Evolutionary conservation across 768 basidiomycete genomes (phyloP), one percentile per base, ranked within the genome.

Genomic region (Podaxis carcinomalis): DNA sequence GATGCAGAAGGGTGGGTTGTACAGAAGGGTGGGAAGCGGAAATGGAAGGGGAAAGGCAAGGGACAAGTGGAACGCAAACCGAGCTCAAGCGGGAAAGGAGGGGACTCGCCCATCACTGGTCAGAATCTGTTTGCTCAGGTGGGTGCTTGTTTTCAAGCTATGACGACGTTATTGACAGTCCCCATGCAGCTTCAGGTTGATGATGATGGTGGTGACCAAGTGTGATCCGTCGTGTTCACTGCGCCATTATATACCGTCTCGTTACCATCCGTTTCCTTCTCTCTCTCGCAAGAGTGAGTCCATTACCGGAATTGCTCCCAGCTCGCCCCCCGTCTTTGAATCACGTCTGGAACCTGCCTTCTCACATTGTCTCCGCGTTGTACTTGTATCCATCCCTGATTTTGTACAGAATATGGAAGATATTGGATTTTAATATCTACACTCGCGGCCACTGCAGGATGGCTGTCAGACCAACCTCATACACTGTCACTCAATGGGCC

Each of bases 61-160:
- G 36, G 50, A 13, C 46, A 35, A 23, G 36, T 7, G 5, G 14
- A 35, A 32, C 16, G 50, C 19, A 23, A 49, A 39, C 25, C 16
- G 13, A 42, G 37, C 7, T 9, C 32, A 6, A 28, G 37, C 32
- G 36, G 21, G 37, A 35, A 40, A 27, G 40, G 19, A 27, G 36
- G 16, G 35, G 13, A 37, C 13, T 10, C 5, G 57, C 39, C 35
- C 11, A n/a, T 40, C 5, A 23, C 14, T 21, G 49, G 35, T 23
- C 44, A 37, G 44, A 61, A 61, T 39, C 6, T 39, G 21, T 61
- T 61, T 55, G 44, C 59, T n/a, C 42, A 49, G 39, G 59, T 61
- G 16, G 25, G 44, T 49, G 23, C 10, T 47, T 61, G 49, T 44
- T 36, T 37, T 13, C 19, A 21, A 5, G 25, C 27, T 13, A 13